phyloP scores from a whole-genome alignment of 2,329 filamentous ascomycete species.

The Zasmidium cellare region DNA sequence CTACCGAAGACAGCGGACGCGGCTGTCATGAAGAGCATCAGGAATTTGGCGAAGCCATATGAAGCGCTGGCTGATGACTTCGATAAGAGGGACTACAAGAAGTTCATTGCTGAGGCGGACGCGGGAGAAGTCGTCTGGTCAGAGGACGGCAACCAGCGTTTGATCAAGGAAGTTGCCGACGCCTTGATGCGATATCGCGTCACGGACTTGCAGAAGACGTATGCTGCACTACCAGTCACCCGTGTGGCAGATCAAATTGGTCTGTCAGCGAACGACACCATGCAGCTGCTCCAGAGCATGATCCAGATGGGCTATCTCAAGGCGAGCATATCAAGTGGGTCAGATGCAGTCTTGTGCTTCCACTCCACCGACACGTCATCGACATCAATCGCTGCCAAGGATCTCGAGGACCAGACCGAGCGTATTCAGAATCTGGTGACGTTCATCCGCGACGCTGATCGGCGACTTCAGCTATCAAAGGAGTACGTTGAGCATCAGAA shows the following conservation, averaged over 20 bases:
- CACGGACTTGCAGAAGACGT: slow-evolving; percentile 70
- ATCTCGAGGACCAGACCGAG: slow-evolving; percentile 50
- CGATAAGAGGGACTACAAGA: slow-evolving; percentile 56
- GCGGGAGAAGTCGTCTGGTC: slow-evolving; percentile 52
- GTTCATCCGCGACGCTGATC: slow-evolving; percentile 56
- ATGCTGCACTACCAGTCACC: slow-evolving; percentile 61
- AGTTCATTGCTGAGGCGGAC: slow-evolving; percentile 65
- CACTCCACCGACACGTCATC: slow-evolving; percentile 29
- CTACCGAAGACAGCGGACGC: slow-evolving; percentile 59
- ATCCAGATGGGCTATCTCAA: slow-evolving; percentile 53
- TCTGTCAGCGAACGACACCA: slow-evolving; percentile 51
- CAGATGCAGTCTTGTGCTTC: slow-evolving; percentile 54
- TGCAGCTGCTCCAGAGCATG: slow-evolving; percentile 55
- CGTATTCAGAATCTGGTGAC: slow-evolving; percentile 53
- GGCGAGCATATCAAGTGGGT: slow-evolving; percentile 50
- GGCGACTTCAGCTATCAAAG: slow-evolving; percentile 56
- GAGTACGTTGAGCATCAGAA: slow-evolving; percentile 59
- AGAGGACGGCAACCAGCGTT: slow-evolving; percentile 68
- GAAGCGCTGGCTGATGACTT: slow-evolving; percentile 70
- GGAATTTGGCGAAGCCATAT: slow-evolving; percentile 67
- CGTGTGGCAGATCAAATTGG: slow-evolving; percentile 55
- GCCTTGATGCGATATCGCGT: slow-evolving; percentile 77
- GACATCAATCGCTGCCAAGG: slow-evolving; percentile 19
- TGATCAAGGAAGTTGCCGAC: slow-evolving; percentile 68
- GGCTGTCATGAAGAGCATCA: slow-evolving; percentile 58